These are phyloP conservation scores for Xerocomellus intermedius DNA, from an alignment of 768 basidiomycete species.

Conservation along the genomic window DNA sequence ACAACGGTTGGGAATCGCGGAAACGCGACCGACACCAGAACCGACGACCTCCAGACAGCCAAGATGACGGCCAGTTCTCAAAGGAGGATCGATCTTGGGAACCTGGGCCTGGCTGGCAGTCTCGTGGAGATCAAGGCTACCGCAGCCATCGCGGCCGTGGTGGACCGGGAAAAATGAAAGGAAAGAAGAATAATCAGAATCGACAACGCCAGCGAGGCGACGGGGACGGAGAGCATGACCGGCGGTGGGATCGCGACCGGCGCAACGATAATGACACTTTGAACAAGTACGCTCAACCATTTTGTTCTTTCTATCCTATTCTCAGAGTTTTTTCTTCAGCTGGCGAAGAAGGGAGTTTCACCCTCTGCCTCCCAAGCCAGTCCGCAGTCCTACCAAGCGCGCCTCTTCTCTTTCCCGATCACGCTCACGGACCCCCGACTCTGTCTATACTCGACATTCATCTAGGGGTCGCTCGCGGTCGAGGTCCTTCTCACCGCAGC, in stretches of 20 bases:
- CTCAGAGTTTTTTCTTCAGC: conserved; percentile 35
- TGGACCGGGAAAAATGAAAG: conserved; percentile 37
- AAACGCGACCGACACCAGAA: conserved; percentile 46
- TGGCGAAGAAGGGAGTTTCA: conserved; percentile 64
- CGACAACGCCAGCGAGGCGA: conserved; percentile 35
- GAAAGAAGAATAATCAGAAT: conserved; percentile 35
- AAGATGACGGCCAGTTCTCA: conserved; percentile 19
- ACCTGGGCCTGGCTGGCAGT: conserved; percentile 67
- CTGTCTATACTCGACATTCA: conserved; percentile 62
- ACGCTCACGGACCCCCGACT: conserved; percentile 56
- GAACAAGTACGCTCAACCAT: conserved; percentile 61
- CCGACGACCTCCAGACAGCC: conserved; percentile 31
- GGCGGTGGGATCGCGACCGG: conserved; percentile 39
- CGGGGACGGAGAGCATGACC: conserved; percentile 27
- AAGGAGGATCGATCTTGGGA: conserved; percentile 67
- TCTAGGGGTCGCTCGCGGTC: conserved; percentile 67
- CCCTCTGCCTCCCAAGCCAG: conserved; percentile 39
- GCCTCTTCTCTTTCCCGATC: conserved; percentile 49
- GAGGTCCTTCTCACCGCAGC: conserved; percentile 55
- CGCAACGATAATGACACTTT: conserved; percentile 60
- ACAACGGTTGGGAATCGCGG: conserved; percentile 53
- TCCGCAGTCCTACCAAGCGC: conserved; percentile 37
- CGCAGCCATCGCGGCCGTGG: conserved; percentile 39
- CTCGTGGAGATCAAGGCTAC: conserved; percentile 40
- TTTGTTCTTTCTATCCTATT: conserved; percentile 5